Base-by-base conservation (phyloP, 2,329 filamentous ascomycete genomes). In the Fusarium humuli region DNA sequence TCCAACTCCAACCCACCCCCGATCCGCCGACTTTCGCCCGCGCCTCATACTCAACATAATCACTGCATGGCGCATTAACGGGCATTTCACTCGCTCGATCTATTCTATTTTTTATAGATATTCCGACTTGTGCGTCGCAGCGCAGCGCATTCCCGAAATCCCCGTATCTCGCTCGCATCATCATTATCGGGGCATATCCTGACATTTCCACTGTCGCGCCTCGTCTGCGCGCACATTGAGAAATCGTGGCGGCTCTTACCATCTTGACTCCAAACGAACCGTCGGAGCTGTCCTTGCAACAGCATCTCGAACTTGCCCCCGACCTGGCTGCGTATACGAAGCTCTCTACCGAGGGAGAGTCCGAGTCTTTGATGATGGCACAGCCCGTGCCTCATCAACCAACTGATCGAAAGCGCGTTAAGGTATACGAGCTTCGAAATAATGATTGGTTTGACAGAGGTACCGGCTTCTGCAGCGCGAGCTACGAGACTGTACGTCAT, bases 361-460 rank as follows among this genome's bases (percentile, higher is more conserved):
- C 83, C 81, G 86, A 88, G 82, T 85, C 86, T 80, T 84, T 85
- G 88, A 90, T 89, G 85, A 91, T 91, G 89, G 89, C 89, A 88
- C 88, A 90, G 84, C 82, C 84, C 76, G 88, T 90, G 88, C 88
- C 88, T 88, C 88, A 89, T 87, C 87, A 86, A 83, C 83, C 85
- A 80, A 86, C 86, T 81, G 88, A 90, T 77, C 89, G 86, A 83
- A 90, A 88, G 81, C 88, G 96, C 86, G 96, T 98, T 82, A 99
- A 99, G 86, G 96, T 99, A 79, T 99, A 99, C 82, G 96, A 98
- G 85, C 88, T 99, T 77, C 94, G 93, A 81, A 94, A 97, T 83
- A 97, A 97, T 87, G 96, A 98, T 89, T 99, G 96, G 96, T 98
- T 95, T 80, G 96, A 99, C 83, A 88, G 95, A 77, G 96, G 96